Evolutionary conservation across 2,329 filamentous ascomycete genomes (phyloP).

Genomic region (Trichoderma polysporum): DNA sequence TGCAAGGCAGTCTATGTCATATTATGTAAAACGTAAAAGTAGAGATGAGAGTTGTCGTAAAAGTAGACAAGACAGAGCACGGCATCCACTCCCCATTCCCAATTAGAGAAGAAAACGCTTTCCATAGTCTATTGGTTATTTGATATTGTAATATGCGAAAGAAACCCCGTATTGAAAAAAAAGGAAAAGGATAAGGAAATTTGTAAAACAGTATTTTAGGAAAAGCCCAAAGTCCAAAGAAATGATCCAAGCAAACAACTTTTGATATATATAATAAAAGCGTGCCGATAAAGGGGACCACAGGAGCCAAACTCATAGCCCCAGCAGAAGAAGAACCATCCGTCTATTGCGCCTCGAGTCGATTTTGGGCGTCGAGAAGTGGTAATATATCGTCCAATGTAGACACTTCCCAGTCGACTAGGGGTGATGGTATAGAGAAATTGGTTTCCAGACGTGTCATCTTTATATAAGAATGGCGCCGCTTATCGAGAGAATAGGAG

Average conservation of each 20-base stretch:
- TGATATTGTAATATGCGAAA: conserved; percentile 15
- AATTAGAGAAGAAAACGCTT: conserved; percentile 13
- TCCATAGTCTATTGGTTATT: conserved; percentile 23
- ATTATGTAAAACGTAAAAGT: conserved; percentile 8
- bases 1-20: conserved; percentile 2
- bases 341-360: conserved; percentile 6
- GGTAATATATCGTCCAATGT: not conserved
- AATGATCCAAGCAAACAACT: conserved; percentile 14
- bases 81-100: conserved; percentile 5
- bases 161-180: conserved; percentile 3
- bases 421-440: not conserved
- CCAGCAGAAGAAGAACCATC: not conserved
- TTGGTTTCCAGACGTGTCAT: not conserved
- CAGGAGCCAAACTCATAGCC: not conserved
- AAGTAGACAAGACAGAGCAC: conserved; percentile 13
- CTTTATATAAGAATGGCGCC: conserved; percentile 1
- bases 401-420: not conserved
- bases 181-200: not conserved
- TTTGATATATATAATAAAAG: conserved; percentile 12
- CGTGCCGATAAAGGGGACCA: conserved; percentile 5
- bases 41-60: conserved; percentile 1
- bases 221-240: not conserved
- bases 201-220: not conserved
- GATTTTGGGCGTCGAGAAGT: not conserved
- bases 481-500: conserved; percentile 8